Conservation (phyloP, 805 yeast species). For the Lipomyces japonicus region DNA sequence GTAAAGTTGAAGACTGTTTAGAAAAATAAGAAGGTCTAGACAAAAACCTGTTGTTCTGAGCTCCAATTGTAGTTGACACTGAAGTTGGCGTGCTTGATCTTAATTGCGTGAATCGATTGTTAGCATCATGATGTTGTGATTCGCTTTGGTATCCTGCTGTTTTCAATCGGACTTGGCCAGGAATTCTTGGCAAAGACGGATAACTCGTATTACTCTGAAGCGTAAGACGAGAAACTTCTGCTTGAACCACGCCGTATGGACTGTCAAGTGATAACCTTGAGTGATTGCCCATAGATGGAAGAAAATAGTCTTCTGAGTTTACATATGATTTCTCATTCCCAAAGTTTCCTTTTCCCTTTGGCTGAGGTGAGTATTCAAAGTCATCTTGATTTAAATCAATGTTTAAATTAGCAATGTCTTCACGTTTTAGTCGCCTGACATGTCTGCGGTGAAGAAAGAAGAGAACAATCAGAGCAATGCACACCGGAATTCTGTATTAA, state of each 20-base stretch:
- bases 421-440: slow-evolving; percentile 35
- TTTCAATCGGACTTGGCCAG: slow-evolving; percentile 1
- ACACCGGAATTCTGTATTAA: slow-evolving; percentile 40
- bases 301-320: slow-evolving; percentile 4
- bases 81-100: background rate
- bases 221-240: slow-evolving; percentile 4
- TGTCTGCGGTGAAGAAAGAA: slow-evolving; percentile 37
- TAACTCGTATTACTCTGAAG: slow-evolving; percentile 3
- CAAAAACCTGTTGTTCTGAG: background rate
- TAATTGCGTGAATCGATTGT: background rate
- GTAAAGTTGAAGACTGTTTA: too few species aligned
- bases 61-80: too few species aligned
- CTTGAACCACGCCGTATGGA: slow-evolving; percentile 18
- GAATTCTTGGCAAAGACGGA: background rate
- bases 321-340: background rate
- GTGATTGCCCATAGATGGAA: slow-evolving; percentile 8
- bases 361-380: slow-evolving; percentile 26
- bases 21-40: background rate
- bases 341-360: background rate
- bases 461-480: slow-evolving; percentile 35
- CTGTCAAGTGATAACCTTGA: slow-evolving; percentile 17
- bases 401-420: slow-evolving; percentile 37
- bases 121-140: background rate
- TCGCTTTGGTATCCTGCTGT: background rate
- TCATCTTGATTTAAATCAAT: slow-evolving; percentile 39